phyloP scores from a whole-genome alignment of 352 stramenopile species.

The Pythium folliculosum region DNA sequence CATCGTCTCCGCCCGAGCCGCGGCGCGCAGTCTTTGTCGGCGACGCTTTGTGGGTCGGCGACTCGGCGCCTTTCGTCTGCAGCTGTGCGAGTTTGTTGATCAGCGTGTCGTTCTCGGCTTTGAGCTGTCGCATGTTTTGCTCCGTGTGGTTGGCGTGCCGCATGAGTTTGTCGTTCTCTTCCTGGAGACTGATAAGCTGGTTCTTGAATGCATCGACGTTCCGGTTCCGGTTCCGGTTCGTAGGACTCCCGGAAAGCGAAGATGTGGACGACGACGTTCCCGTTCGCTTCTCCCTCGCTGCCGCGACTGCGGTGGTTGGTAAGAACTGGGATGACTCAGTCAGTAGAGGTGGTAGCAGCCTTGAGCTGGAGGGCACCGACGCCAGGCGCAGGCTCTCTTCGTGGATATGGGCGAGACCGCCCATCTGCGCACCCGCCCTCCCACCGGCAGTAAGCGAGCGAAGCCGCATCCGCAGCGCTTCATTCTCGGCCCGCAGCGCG shows the following conservation, averaged over 20 bases:
- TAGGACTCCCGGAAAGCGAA: slow-evolving; percentile 25
- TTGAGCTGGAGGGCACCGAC: slow-evolving; percentile 31
- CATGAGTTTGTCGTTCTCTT: slow-evolving; percentile 63
- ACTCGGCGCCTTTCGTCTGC: slow-evolving; percentile 4
- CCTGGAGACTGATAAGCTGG: slow-evolving; percentile 57
- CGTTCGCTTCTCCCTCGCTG: slow-evolving; percentile 9
- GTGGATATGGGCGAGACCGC: slow-evolving; percentile 17
- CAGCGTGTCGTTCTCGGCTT: slow-evolving; percentile 51
- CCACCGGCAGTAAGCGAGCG: slow-evolving; percentile 24
- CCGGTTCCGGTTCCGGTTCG: slow-evolving; percentile 15
- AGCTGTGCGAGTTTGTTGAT: slow-evolving; percentile 29
- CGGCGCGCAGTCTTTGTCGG: slow-evolving; percentile 16
- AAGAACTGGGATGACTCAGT: slow-evolving; percentile 29
- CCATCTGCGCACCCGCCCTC: slow-evolving; percentile 11
- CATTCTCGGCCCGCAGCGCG: slow-evolving; percentile 53
- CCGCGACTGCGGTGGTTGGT: slow-evolving; percentile 6
- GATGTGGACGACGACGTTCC: slow-evolving; percentile 19
- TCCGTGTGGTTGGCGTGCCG: slow-evolving; percentile 33
- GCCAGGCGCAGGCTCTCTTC: slow-evolving; percentile 10
- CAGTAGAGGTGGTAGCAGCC: slow-evolving; percentile 34
- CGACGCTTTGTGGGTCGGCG: slow-evolving; percentile 24
- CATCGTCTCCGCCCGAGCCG: neutral
- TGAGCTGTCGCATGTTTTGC: slow-evolving; percentile 36
- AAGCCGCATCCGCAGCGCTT: slow-evolving; percentile 54
- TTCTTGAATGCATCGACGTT: slow-evolving; percentile 46